Base-by-base conservation (phyloP, 2,329 filamentous ascomycete species). In the Colletotrichum sansevieriae region DNA sequence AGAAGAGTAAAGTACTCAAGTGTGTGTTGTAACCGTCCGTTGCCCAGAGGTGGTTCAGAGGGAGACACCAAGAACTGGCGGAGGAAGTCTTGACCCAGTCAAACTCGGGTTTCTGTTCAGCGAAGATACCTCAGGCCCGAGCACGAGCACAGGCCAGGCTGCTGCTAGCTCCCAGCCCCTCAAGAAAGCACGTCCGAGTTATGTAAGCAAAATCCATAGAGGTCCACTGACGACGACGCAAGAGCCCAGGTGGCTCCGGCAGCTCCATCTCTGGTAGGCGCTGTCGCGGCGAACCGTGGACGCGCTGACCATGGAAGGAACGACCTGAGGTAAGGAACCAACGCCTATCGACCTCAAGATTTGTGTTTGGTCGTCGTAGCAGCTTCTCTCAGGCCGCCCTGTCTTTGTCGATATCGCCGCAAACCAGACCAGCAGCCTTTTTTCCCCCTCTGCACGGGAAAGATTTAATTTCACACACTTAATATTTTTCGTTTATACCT, bases 271-370 rank as follows among this genome's bases (percentile, higher is more conserved):
- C 52, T 55, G 55, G 29, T 22, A 47, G 46, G 35, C 52, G 59
- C 47, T 54, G 47, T 69, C 66, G 66, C 66, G 65, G 59, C 66
- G 49, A 65, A 55, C 62, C 62, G 55, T 69, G 63, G 61, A 18
- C 66, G 66, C 66, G 66, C 62, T 69, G 66, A 65, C 62, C 33
- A 33, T 29, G 49, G 37, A 62, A n/a, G 33, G 54, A 35, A 52
- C 46, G 55, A 47, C 65, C 60, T 59, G 60, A 68, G 51, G 60
- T 44, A 44, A 68, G 51, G 60, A 44, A 65, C 25, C 65, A 68
- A 46, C 47, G 51, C 25, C 62, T 65, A 62, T 47, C 55, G 65
- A 69, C 62, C 62, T 66, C 55, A 66, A 47, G 35, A 52, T 60
- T 66, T 60, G 55, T 61, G 49, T 69, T 56, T 60, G 59, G 66